Evolutionary conservation across 2,329 filamentous ascomycete genomes (phyloP).

Genomic region (Colletotrichum neosansevieriae): DNA sequence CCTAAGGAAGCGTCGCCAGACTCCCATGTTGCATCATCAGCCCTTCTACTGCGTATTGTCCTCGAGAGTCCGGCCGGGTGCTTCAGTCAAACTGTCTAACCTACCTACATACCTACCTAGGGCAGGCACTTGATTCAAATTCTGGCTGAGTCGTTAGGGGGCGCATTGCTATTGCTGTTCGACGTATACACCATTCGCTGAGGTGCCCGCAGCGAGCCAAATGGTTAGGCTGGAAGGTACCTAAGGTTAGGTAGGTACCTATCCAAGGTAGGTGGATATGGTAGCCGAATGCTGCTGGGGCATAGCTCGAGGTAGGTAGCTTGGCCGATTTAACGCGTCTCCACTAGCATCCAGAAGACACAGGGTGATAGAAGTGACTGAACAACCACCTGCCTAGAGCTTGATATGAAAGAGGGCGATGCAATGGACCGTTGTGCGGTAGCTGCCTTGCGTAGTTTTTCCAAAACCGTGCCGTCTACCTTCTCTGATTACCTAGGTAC

Average conservation of each 20-base stretch:
- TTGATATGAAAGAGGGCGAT: no score
- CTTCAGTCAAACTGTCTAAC: background rate
- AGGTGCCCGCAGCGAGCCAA: no score
- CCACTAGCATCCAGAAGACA: constrained; percentile 27
- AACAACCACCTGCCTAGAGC: no score
- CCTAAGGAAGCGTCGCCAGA: constrained; percentile 2
- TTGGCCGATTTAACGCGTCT: background rate
- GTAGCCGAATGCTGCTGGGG: constrained; percentile 11
- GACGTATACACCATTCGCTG: no score
- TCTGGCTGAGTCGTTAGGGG: no score
- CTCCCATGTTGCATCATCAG: background rate
- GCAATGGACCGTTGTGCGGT: no score
- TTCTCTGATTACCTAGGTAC: no score
- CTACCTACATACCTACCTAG: background rate
- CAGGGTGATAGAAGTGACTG: background rate
- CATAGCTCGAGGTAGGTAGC: constrained; percentile 18
- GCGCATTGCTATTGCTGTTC: no score
- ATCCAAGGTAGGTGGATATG: constrained; percentile 17
- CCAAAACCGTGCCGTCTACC: no score
- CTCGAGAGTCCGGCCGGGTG: constrained; percentile 12
- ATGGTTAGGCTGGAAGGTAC: no score
- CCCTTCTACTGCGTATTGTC: background rate
- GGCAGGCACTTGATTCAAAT: background rate
- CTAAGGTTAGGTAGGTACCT: no score
- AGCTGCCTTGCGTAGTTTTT: no score